These are phyloP conservation scores for Rhodotorula sphaerocarpa DNA, from an alignment of 768 basidiomycete genomes.

Conservation along the genomic window DNA sequence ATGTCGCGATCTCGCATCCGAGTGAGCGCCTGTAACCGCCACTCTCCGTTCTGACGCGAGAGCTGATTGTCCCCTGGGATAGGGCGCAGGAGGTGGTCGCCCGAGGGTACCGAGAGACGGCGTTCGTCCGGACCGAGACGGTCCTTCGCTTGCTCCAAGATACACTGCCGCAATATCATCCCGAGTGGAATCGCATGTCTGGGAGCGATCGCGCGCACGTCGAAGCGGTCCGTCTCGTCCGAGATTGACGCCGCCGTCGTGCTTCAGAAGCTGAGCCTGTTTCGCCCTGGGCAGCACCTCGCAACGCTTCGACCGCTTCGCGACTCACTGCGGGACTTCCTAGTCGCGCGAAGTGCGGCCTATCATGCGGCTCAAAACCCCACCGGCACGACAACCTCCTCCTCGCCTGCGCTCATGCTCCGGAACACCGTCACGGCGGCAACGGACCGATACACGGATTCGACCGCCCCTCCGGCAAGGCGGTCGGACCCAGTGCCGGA, in stretches of 20 bases:
- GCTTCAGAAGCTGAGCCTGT: not conserved
- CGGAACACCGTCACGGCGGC: slow-evolving; percentile 28
- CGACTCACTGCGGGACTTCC: not conserved
- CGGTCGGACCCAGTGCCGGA: not conserved
- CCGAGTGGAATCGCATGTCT: not conserved
- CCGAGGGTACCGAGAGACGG: not conserved
- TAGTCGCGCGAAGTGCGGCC: not conserved
- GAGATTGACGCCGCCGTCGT: not conserved
- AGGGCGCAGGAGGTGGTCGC: not conserved
- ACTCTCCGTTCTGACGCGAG: no score
- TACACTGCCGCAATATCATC: slow-evolving; percentile 14
- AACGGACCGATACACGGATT: not conserved
- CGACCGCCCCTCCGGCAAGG: not conserved
- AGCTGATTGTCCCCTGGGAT: not conserved
- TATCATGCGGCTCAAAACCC: slow-evolving; percentile 1
- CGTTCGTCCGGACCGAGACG: slow-evolving; percentile 16
- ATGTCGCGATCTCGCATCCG: not conserved
- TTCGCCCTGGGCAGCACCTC: not conserved
- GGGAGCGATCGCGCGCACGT: not conserved
- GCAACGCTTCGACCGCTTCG: not conserved
- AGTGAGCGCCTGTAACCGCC: no score
- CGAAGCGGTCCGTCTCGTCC: not conserved
- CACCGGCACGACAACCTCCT: not conserved
- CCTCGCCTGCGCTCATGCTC: slow-evolving; percentile 20
- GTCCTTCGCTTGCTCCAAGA: slow-evolving; percentile 10